phyloP scores from a whole-genome alignment of 2,329 filamentous ascomycete species.

The Coniella vitis region DNA sequence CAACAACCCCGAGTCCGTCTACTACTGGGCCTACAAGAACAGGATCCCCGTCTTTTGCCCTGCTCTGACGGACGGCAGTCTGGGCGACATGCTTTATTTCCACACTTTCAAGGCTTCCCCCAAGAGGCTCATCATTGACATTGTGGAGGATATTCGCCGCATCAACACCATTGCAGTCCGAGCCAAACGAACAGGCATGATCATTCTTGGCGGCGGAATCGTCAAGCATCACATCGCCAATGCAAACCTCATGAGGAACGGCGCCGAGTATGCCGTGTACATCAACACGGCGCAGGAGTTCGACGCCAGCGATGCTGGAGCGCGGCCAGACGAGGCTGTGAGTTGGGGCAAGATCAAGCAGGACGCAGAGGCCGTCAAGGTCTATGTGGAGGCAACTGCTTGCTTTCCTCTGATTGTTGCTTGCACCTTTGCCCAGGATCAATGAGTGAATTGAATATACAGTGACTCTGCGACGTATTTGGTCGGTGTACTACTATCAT shows the following conservation, averaged over 20 bases:
- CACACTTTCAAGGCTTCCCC: conserved; percentile 91
- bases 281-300: conserved; percentile 98
- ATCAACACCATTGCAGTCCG: conserved; percentile 90
- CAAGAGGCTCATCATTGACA: conserved; percentile 74
- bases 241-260: conserved; percentile 94
- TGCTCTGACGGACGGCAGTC: conserved; percentile 85
- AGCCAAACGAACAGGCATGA: conserved; percentile 86
- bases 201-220: conserved; percentile 89
- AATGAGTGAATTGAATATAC: background rate
- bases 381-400: conserved; percentile 59
- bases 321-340: conserved; percentile 89
- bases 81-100: conserved; percentile 98
- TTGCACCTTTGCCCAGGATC: conserved; percentile 57
- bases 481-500: too few relatives aligned
- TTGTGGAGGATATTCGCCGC: conserved; percentile 85
- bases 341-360: conserved; percentile 98
- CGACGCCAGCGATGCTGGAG: conserved; percentile 93
- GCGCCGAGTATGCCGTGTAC: conserved; percentile 92
- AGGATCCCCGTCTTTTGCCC: conserved; percentile 96
- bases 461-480: too few relatives aligned
- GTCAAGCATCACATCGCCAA: conserved; percentile 99
- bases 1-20: conserved; percentile 83
- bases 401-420: conserved; percentile 62
- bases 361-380: conserved; percentile 84
- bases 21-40: conserved; percentile 98